Percentiles rank a stretch among this genome's conserved stretches.
These are phyloP conservation scores for Trifolium repens DNA, from an alignment of 306 rosid species.

Conservation along the genomic window DNA sequence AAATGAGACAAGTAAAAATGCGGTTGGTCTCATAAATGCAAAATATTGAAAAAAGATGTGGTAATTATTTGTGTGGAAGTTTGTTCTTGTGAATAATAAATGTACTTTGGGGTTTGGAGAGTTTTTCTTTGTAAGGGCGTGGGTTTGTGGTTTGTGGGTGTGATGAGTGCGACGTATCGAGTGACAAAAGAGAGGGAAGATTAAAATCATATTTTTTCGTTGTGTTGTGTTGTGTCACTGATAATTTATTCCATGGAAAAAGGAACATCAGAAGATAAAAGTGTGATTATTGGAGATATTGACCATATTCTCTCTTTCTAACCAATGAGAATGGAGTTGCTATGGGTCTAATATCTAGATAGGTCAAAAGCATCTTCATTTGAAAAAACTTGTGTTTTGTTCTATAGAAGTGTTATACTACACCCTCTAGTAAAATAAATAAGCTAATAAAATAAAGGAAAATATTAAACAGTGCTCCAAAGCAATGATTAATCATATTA, in stretches of 20 bases:
- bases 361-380: conserved; percentile 42
- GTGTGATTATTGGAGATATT: conserved; percentile 37
- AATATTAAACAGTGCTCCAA: too few species aligned
- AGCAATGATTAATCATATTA: too few species aligned
- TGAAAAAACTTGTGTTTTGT: too few species aligned
- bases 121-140: conserved; percentile 51
- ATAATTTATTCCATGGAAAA: conserved; percentile 39
- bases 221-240: conserved; percentile 33
- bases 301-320: conserved; percentile 41
- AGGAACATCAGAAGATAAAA: conserved; percentile 11
- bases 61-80: conserved; percentile 63
- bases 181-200: conserved; percentile 71
- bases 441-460: too few species aligned
- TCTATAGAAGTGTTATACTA: too few species aligned
- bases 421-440: too few species aligned
- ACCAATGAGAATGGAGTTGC: background rate
- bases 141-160: conserved; percentile 67
- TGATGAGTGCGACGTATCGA: conserved; percentile 96
- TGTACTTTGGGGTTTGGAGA: conserved; percentile 25
- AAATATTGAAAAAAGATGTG: background rate
- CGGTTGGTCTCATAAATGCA: conserved; percentile 62
- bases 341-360: background rate
- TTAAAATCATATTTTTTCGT: conserved; percentile 45
- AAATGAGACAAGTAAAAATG: conserved; percentile 42
- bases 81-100: conserved; percentile 47